Percentiles rank a stretch among this genome's conserved stretches.
Conservation (phyloP, 805 yeast genomes). For the fission yeast (Schizosaccharomyces pombe) region DNA sequence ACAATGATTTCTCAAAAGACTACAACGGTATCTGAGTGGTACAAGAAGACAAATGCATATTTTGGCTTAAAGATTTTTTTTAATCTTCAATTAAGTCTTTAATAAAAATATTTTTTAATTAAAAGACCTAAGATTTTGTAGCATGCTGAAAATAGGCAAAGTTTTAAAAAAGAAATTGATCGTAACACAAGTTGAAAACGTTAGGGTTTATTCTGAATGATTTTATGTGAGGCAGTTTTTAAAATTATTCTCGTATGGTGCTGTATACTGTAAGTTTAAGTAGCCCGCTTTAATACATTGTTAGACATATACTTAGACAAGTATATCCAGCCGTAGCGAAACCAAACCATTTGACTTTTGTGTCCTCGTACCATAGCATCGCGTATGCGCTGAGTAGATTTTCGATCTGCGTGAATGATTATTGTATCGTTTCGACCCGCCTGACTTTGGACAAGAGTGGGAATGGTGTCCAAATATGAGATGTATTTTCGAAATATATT, state of each 20-base stretch:
- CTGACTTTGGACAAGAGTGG: conserved; percentile 3
- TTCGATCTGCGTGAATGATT: conserved; percentile 9
- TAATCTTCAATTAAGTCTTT: too few relatives aligned
- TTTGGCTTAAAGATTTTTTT: background rate
- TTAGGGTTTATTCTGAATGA: too few relatives aligned
- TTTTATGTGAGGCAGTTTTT: background rate
- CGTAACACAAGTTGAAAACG: too few relatives aligned
- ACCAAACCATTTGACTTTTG: conserved; percentile 84
- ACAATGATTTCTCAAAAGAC: background rate
- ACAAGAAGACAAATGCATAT: background rate
- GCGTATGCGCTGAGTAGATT: conserved; percentile 18
- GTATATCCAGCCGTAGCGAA: conserved; percentile 67
- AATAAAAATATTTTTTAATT: background rate
- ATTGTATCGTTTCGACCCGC: background rate
- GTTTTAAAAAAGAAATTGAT: too few relatives aligned
- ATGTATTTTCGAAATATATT: background rate
- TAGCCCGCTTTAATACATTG: conserved; percentile 29
- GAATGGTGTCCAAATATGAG: background rate
- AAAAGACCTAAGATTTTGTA: too few relatives aligned
- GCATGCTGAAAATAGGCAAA: too few relatives aligned
- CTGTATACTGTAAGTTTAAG: background rate
- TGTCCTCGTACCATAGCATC: conserved; percentile 69
- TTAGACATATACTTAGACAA: conserved; percentile 54
- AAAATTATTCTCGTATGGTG: background rate
- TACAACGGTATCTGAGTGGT: conserved; percentile 3